These are phyloP conservation scores for Dactylellina sp. DNA, from an alignment of 2,329 filamentous ascomycete species.

Conservation along the genomic window DNA sequence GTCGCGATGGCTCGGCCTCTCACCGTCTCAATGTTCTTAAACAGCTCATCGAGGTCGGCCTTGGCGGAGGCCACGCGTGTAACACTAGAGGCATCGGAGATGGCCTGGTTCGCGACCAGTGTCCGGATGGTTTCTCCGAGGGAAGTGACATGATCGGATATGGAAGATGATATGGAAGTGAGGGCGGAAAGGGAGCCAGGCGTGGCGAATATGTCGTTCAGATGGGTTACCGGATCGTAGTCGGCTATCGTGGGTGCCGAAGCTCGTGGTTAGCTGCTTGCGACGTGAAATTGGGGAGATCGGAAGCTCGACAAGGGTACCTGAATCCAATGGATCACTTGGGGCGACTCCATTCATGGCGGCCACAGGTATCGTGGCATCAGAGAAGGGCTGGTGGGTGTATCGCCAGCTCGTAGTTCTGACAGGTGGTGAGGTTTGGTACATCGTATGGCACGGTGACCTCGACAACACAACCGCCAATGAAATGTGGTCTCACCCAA, in stretches of 20 bases:
- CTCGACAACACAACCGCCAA: not conserved
- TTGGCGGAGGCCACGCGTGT: slow-evolving; percentile 92
- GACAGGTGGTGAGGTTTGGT: slow-evolving; percentile 1
- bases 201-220: slow-evolving; percentile 93
- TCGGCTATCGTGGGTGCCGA: slow-evolving; percentile 69
- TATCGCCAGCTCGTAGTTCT: slow-evolving; percentile 33
- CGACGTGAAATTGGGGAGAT: not conserved
- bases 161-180: slow-evolving; percentile 76
- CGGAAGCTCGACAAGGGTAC: slow-evolving; percentile 15
- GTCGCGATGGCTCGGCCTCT: slow-evolving; percentile 89
- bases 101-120: slow-evolving; percentile 80
- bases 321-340: slow-evolving; percentile 56
- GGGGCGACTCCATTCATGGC: slow-evolving; percentile 58
- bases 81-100: slow-evolving; percentile 86
- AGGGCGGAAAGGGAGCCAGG: slow-evolving; percentile 85
- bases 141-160: slow-evolving; percentile 82
- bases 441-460: not conserved
- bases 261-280: slow-evolving; percentile 7
- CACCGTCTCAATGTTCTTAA: slow-evolving; percentile 94
- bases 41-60: slow-evolving; percentile 86
- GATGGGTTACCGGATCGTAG: slow-evolving; percentile 91
- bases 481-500: too few species aligned
- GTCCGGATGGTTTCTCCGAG: slow-evolving; percentile 80
- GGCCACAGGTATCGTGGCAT: slow-evolving; percentile 57
- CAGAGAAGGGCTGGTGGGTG: slow-evolving; percentile 37